phyloP scores from a whole-genome alignment of 1,139 yeast genomes.

The Diutina scorzettiae region DNA sequence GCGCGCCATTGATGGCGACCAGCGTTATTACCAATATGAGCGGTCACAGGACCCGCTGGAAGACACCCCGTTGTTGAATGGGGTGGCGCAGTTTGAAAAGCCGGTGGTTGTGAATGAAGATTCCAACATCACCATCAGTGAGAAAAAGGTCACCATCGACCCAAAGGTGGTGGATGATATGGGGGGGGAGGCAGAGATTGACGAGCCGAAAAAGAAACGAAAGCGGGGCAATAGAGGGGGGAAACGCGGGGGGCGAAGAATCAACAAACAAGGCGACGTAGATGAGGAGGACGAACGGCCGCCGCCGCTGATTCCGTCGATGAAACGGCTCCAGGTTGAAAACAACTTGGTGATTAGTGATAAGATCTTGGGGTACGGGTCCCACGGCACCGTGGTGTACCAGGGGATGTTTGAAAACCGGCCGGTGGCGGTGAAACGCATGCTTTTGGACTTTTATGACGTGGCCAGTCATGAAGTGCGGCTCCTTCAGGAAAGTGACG shows the following conservation, averaged over 20 bases:
- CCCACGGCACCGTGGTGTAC: constrained; percentile 92
- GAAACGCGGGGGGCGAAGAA: constrained; percentile 36
- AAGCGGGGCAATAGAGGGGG: constrained; percentile 89
- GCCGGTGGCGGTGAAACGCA: constrained; percentile 91
- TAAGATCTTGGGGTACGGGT: constrained; percentile 80
- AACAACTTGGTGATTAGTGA: constrained; percentile 57
- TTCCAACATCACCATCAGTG: neutral
- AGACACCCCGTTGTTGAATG: neutral
- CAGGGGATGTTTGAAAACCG: constrained; percentile 84
- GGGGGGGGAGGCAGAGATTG: neutral
- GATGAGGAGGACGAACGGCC: constrained; percentile 10
- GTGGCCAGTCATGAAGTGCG: constrained; percentile 92
- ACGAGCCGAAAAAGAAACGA: constrained; percentile 28
- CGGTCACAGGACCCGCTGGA: neutral
- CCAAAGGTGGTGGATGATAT: too few species aligned
- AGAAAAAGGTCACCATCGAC: too few species aligned
- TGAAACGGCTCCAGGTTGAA: constrained; percentile 29
- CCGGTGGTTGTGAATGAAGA: too few species aligned
- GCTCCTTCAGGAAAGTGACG: constrained; percentile 84
- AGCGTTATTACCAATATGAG: neutral
- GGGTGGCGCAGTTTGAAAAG: neutral
- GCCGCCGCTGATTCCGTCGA: neutral
- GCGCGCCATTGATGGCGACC: constrained; percentile 7
- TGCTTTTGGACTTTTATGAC: constrained; percentile 87
- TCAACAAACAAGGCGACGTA: constrained; percentile 18